phyloP scores from a whole-genome alignment of 495 filamentous ascomycete species.

The Lineolata rhizophorae region DNA sequence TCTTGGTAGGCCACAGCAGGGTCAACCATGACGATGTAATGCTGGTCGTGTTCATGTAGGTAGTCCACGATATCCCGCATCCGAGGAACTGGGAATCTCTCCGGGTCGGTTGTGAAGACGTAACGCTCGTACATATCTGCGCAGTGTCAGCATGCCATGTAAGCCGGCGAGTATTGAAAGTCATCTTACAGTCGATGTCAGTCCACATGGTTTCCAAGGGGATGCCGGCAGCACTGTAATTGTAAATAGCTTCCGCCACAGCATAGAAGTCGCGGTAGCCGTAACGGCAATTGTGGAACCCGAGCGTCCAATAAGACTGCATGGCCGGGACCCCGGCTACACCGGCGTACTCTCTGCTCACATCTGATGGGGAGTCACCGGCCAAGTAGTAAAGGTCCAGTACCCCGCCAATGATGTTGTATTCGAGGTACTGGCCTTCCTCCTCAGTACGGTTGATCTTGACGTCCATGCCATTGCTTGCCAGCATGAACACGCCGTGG shows the following conservation, averaged over 20 bases:
- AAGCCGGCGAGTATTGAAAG: not conserved
- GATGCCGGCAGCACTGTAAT: conserved; percentile 54
- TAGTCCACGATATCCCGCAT: conserved; percentile 49
- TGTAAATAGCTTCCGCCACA: conserved; percentile 58
- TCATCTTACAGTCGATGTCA: conserved; percentile 41
- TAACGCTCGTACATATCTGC: conserved; percentile 48
- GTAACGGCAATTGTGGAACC: conserved; percentile 68
- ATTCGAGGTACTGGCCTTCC: conserved; percentile 56
- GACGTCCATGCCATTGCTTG: conserved; percentile 76
- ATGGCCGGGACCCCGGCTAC: conserved; percentile 47
- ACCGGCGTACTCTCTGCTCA: conserved; percentile 50
- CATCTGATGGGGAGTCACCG: conserved; percentile 49
- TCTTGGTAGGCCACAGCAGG: conserved; percentile 52
- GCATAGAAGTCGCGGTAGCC: conserved; percentile 59
- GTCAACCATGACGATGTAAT: conserved; percentile 78
- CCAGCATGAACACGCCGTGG: conserved; percentile 67
- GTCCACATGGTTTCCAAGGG: conserved; percentile 84
- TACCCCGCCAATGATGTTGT: conserved; percentile 62
- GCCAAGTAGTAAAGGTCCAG: conserved; percentile 71
- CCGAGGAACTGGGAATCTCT: conserved; percentile 43
- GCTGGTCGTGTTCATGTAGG: conserved; percentile 51
- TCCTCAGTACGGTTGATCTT: conserved; percentile 44
- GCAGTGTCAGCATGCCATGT: no score
- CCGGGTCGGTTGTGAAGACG: conserved; percentile 55
- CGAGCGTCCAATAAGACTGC: conserved; percentile 74